A percentile compares a stretch with the other conserved stretches of the same genome.
These are phyloP conservation scores for slime mould (Dictyostelium discoideum) DNA, from an alignment of 78 protist genomes.

Conservation along the genomic window DNA sequence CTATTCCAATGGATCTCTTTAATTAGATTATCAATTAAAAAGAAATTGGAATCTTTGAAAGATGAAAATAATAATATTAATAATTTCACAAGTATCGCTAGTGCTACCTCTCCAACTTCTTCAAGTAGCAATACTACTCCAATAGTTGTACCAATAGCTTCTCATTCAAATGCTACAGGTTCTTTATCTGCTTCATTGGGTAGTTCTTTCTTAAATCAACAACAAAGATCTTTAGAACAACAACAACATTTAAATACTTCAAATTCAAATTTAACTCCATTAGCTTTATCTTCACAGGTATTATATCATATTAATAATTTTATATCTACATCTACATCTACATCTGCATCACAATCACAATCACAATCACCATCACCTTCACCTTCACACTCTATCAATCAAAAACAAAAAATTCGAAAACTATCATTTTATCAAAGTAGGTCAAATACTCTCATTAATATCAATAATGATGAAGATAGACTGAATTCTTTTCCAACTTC, in stretches of 20 bases:
- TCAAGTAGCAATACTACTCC: neutral
- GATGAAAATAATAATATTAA: neutral
- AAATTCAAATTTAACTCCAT: neutral
- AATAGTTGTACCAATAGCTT: neutral
- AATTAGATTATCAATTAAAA: conserved; percentile 57
- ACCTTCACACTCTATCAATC: neutral
- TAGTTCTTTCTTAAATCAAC: neutral
- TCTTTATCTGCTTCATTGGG: conserved; percentile 5
- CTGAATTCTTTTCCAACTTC: neutral
- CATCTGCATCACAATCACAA: neutral
- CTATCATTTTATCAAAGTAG: neutral
- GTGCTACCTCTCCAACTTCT: neutral
- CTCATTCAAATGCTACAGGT: neutral
- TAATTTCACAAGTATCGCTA: neutral
- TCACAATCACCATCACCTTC: neutral
- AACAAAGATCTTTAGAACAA: no score
- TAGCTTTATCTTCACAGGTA: conserved; percentile 15
- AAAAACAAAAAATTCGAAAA: neutral
- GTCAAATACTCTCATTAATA: neutral
- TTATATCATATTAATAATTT: neutral
- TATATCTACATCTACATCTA: neutral
- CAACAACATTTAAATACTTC: conserved; percentile 5
- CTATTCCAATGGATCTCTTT: conserved; percentile 74
- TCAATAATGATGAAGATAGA: neutral
- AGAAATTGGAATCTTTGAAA: conserved; percentile 49